Evolutionary conservation across 768 basidiomycete genomes (phyloP), one percentile per base, ranked within the genome.

Genomic region (Arthromyces matolae): DNA sequence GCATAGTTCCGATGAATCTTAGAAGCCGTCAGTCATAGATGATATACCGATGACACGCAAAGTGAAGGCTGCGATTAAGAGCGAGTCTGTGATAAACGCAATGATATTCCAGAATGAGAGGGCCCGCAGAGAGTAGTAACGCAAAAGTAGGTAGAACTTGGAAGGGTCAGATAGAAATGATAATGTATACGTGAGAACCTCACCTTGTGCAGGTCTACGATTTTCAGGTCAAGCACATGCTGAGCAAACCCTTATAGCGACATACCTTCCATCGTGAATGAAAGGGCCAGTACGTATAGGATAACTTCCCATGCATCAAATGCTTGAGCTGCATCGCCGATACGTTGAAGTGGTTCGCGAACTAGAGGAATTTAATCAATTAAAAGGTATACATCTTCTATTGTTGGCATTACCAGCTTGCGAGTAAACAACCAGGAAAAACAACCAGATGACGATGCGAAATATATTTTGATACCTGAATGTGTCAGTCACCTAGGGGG

Each of bases 1-100:
- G 92, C 84, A 96, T 84, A 0, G 87, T 93, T 7, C 93, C 93
- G 37, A 97, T 81, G 56, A 89, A 89, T 59, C 86, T 88, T 8
- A 27, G 38, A 41, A 38, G 29, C 28, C 33, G 9, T 49, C 27
- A 18, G 37, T 16, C 35, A 32, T 31, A 3, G 64, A 52, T 4
- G 63, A 60, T 5, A 86, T 55, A 20, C 91, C 83, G 4, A 71
- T 63, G 1, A 93, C 56, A 25, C 94, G 87, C 38, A 95, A 64
- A 6, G 71, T 60, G 60, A 94, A 93, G 0, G 92, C 92, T 1
- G 81, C 59, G 2, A 87, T 58, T 6, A 97, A 75, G 1, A 95
- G 68, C 0, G 72, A 66, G 60, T 94, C 85, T 8, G 89, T 95
- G 12, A 84, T 58, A 48, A 90, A 72, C 10, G 83, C 78, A 34